phyloP scores from a whole-genome alignment of 148 eudicot species.

The Vaccinium corymbosum region DNA sequence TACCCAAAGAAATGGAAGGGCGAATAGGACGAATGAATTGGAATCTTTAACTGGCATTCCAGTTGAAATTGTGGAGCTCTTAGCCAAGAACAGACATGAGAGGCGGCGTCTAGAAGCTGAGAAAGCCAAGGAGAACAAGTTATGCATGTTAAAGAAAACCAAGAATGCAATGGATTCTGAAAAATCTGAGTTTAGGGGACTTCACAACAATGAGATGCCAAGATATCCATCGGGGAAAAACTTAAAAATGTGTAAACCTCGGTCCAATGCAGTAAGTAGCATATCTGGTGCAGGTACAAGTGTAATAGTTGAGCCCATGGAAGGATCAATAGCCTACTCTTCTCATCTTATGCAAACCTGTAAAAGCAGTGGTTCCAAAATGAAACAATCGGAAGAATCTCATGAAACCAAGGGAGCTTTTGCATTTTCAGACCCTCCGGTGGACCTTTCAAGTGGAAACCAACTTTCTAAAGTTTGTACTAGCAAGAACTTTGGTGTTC shows the following conservation, averaged over 20 bases:
- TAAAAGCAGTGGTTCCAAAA: constrained; percentile 17
- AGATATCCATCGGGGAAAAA: background rate
- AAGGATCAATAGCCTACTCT: background rate
- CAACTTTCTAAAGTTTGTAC: constrained; percentile 4
- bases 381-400: constrained; percentile 9
- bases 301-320: background rate
- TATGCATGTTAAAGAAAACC: background rate
- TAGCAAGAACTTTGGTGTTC: background rate
- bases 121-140: constrained; percentile 16
- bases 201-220: background rate
- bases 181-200: background rate
- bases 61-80: constrained; percentile 27
- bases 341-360: constrained; percentile 10
- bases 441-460: constrained; percentile 9
- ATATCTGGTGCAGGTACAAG: background rate
- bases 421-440: constrained; percentile 8
- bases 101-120: constrained; percentile 17
- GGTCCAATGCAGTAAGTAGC: constrained; percentile 9
- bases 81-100: constrained; percentile 22
- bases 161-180: constrained; percentile 9
- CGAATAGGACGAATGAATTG: constrained; percentile 3
- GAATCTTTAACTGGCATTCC: constrained; percentile 20
- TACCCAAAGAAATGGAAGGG: background rate
- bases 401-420: constrained; percentile 9
- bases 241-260: constrained; percentile 8